phyloP scores from a whole-genome alignment of 345 rosid genomes.

The Moricandia arvensis region DNA sequence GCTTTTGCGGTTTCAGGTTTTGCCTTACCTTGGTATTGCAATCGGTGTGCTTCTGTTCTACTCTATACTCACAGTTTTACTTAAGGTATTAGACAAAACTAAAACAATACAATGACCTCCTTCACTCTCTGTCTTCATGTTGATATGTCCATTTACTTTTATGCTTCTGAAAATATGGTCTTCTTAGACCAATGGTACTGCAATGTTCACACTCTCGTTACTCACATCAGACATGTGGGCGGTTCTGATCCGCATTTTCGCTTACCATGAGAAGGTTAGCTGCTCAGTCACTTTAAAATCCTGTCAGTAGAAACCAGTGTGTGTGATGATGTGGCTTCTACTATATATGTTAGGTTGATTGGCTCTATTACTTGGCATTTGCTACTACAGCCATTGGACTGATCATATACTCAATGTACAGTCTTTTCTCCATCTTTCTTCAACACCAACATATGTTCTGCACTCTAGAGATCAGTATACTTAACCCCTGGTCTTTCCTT shows the following conservation, averaged over 20 bases:
- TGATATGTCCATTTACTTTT: background rate
- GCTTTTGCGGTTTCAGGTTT: constrained; percentile 42
- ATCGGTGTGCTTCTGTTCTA: constrained; percentile 72
- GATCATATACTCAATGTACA: constrained; percentile 72
- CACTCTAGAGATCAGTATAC: background rate
- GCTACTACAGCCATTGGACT: constrained; percentile 70
- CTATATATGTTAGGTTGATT: constrained; percentile 55
- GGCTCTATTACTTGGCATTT: constrained; percentile 88
- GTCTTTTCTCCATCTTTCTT: background rate
- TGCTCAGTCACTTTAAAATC: background rate
- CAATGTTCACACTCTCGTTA: constrained; percentile 88
- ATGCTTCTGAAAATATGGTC: background rate
- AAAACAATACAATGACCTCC: background rate
- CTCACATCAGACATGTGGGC: constrained; percentile 97
- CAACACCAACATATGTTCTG: background rate
- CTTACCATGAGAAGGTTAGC: constrained; percentile 47
- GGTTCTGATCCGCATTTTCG: constrained; percentile 76
- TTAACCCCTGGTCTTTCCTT: background rate
- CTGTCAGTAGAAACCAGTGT: background rate
- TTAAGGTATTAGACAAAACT: constrained; percentile 54
- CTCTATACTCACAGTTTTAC: constrained; percentile 65
- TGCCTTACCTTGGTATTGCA: constrained; percentile 62
- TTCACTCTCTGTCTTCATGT: background rate
- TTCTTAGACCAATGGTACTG: constrained; percentile 70
- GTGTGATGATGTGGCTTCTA: background rate